A percentile compares a stretch with the other conserved stretches of the same genome.
phyloP scores from a whole-genome alignment of 371 early-diverging fungal genomes.

The Syncephalastrum contaminatum region DNA sequence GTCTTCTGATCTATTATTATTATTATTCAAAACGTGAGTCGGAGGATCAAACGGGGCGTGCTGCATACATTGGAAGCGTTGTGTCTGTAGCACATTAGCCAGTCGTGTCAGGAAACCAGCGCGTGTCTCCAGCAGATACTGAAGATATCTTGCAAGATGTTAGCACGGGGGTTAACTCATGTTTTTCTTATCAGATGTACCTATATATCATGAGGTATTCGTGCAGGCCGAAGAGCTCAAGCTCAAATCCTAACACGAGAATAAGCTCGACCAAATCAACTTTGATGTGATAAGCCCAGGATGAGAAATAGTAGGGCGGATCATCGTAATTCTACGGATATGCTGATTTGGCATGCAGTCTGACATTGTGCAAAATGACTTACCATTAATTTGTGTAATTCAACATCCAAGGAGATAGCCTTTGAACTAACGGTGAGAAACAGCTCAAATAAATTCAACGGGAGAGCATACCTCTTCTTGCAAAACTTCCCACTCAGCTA shows the following conservation, averaged over 20 bases:
- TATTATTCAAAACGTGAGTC: background rate
- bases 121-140: constrained; percentile 36
- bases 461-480: constrained; percentile 50
- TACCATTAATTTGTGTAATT: too few species aligned
- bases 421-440: background rate
- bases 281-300: constrained; percentile 74
- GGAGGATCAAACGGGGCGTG: background rate
- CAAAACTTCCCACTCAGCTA: constrained; percentile 64
- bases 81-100: background rate
- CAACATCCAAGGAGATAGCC: too few species aligned
- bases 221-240: constrained; percentile 66
- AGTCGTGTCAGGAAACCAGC: constrained; percentile 22
- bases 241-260: constrained; percentile 66
- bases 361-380: too few species aligned
- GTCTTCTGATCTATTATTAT: constrained; percentile 3
- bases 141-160: constrained; percentile 1
- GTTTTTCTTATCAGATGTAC: constrained; percentile 35
- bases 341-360: too few species aligned
- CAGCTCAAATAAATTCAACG: background rate
- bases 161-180: background rate
- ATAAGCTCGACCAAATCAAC: constrained; percentile 59
- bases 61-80: too few species aligned
- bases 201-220: constrained; percentile 71
- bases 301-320: constrained; percentile 62
- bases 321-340: too few species aligned